Evolutionary conservation across 768 basidiomycete species (phyloP), one percentile per base, ranked within the genome.

Genomic region (Auriscalpium orientale): DNA sequence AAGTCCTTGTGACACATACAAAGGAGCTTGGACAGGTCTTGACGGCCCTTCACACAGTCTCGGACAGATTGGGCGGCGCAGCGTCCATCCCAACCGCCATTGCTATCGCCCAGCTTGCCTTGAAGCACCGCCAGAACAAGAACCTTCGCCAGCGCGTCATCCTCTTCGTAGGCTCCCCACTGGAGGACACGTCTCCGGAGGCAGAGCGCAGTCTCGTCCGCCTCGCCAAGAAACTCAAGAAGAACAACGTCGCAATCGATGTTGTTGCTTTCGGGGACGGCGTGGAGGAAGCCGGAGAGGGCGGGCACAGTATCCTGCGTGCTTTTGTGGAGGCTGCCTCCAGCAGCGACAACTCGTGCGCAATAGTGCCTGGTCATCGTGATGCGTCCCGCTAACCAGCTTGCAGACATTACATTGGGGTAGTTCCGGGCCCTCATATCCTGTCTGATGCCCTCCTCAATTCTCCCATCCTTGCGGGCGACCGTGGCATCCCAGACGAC

Each of bases 61-160:
- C 80, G n/a, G 71, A 77, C 49, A 86, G 84, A 66, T 82, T 97
- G 61, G 85, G 87, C 36, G 94, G 95, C 43, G 72, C 77, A 55
- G 85, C 88, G 62, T 91, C 97, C 71, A 83, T 98, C 55, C 82
- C 85, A 5, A 98, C 95, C 2, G 86, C 92, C 8, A 87, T 99
- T 63, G 86, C 90, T 55, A 84, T 98, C 49, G 95, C 97, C 0
- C 95, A 95, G 68, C 84, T 99, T 51, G 95, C 97, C 0, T 79
- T 99, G 49, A 99, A 99, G 70, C 97, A 99, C 70, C 79, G 97
- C 56, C 92, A 95, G 72, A 98, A 98, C 79, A 98, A 98, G 82
- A 98, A 94, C 66, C 85, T 95, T 34, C 87, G 95, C 20, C 97
- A 99, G 65, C 84, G 97, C 43, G 90, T 99, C 64, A 84, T 99